Percentiles rank a stretch among this genome's conserved stretches.
phyloP scores from a whole-genome alignment of 768 basidiomycete species.

The Naganishia kalamii region DNA sequence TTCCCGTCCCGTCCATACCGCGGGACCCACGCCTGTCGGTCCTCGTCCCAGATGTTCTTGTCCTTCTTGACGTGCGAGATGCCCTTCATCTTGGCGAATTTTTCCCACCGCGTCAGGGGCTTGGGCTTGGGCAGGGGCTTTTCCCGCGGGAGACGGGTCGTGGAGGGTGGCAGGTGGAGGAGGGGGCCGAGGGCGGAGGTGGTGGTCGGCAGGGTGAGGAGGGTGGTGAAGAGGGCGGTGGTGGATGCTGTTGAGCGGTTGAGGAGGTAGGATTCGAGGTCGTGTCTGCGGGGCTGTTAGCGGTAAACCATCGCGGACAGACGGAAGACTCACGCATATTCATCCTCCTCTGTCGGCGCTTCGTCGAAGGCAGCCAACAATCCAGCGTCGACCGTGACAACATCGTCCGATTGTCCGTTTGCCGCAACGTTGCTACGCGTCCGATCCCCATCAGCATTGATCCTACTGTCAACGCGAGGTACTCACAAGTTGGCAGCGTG shows the following conservation, averaged over 20 bases:
- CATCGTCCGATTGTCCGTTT: conserved; percentile 9
- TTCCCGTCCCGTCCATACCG: conserved; percentile 79
- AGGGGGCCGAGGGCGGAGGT: conserved; percentile 62
- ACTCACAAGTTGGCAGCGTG: conserved; percentile 67
- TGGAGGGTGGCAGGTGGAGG: conserved; percentile 67
- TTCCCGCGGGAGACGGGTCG: conserved; percentile 62
- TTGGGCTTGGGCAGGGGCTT: conserved; percentile 92
- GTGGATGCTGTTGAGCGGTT: conserved; percentile 69
- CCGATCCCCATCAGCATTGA: conserved; percentile 20
- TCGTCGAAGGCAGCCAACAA: conserved; percentile 78
- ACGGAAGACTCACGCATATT: conserved; percentile 60
- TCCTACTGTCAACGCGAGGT: background rate
- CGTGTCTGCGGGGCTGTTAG: conserved; percentile 51
- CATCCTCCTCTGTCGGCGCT: conserved; percentile 76
- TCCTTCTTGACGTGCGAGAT: conserved; percentile 74
- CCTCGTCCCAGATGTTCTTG: conserved; percentile 86
- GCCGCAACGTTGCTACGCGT: conserved; percentile 20
- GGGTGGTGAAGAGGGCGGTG: conserved; percentile 69
- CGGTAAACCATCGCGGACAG: background rate
- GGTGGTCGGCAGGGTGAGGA: conserved; percentile 72
- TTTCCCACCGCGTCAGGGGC: conserved; percentile 91
- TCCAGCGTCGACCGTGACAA: conserved; percentile 70
- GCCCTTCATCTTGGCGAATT: conserved; percentile 88
- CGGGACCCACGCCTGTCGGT: conserved; percentile 83
- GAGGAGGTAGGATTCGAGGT: conserved; percentile 72